Evolutionary conservation across 495 filamentous ascomycete genomes (phyloP), one percentile per base, ranked within the genome.

Genomic region (Neurospora sp.): DNA sequence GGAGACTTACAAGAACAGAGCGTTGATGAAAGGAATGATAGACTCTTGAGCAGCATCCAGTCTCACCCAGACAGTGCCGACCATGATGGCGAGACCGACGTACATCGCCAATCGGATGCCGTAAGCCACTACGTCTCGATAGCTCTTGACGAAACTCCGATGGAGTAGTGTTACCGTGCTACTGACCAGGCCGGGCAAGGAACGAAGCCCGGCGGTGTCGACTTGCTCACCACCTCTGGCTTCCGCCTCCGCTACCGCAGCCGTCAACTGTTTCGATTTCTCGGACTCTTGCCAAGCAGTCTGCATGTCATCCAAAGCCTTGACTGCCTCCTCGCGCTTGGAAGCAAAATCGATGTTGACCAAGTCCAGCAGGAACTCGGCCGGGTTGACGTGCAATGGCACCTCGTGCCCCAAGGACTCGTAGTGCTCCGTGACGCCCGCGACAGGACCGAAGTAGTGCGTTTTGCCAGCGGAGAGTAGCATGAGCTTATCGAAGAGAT

Each of bases 51-150:
- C 77, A 1, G 88, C 83, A 14, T 84, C 79, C 1, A 96, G 83
- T 8, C 92, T 87, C 27, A 95, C 83, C 90, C 91, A 96, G 31
- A 95, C 91, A 1, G 93, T 95, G 4, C 93, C 93, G 90, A 94
- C 93, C 91, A 96, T 91, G 74, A 96, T 89, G 0, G 93, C 92
- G 39, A 94, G 85, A 9, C 86, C 77, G 76, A 16, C n/a, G 78
- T 96, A 95, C 93, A 96, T 96, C 10, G 88, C 90, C 35, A 94
- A 85, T 1, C 93, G 85, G 73, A 96, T 93, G 0, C 92, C 93
- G 75, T 94, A 96, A 0, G 89, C 92, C 16, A 94, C 86, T 14
- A 95, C 87, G 79, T 96, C 93, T 1, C 93, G 88, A 78, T 94
- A 92, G 70, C 86, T 89, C 81, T 96, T 96, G 79, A 96, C 89